Percentiles rank a stretch among this genome's conserved stretches.
Conservation (phyloP, 2,329 filamentous ascomycete species). For the Emergomyces africanus region DNA sequence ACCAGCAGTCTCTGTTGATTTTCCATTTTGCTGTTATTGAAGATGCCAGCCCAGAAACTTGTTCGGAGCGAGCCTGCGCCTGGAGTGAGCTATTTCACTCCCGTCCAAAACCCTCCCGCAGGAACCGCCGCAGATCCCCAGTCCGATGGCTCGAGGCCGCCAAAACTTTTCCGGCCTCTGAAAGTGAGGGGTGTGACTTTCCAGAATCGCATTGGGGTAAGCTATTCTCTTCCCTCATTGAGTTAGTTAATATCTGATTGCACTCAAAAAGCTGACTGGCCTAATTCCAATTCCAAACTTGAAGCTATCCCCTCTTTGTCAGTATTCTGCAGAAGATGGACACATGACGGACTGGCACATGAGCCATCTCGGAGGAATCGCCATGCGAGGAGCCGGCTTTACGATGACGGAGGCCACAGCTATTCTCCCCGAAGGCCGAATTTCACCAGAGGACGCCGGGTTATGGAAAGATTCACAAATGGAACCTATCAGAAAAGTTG, state of each 20-base stretch:
- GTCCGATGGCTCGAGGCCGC: conserved; percentile 27
- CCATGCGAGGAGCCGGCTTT: conserved; percentile 57
- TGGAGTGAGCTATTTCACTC: conserved; percentile 24
- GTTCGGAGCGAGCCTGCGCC: conserved; percentile 22
- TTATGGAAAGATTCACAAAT: conserved; percentile 80
- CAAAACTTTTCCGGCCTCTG: conserved; percentile 47
- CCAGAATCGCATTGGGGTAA: conserved; percentile 52
- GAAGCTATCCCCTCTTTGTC: conserved; percentile 50
- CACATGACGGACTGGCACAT: conserved; percentile 72
- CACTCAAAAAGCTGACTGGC: neutral
- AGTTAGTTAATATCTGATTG: neutral
- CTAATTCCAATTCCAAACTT: no score
- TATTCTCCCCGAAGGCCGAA: conserved; percentile 63
- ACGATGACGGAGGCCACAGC: conserved; percentile 63
- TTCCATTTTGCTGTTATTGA: neutral
- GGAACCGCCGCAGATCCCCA: conserved; percentile 30
- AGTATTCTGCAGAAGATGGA: conserved; percentile 55
- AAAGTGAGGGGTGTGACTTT: conserved; percentile 47
- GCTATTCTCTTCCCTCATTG: conserved; percentile 4
- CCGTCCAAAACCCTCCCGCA: conserved; percentile 23
- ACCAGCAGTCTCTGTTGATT: neutral
- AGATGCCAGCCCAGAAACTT: neutral
- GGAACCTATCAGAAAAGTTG: conserved; percentile 16
- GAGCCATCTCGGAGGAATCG: conserved; percentile 65
- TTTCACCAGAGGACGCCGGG: conserved; percentile 64